Evolutionary conservation across 345 rosid species (phyloP), one percentile per base, ranked within the genome.

Genomic region (Populus tremula): DNA sequence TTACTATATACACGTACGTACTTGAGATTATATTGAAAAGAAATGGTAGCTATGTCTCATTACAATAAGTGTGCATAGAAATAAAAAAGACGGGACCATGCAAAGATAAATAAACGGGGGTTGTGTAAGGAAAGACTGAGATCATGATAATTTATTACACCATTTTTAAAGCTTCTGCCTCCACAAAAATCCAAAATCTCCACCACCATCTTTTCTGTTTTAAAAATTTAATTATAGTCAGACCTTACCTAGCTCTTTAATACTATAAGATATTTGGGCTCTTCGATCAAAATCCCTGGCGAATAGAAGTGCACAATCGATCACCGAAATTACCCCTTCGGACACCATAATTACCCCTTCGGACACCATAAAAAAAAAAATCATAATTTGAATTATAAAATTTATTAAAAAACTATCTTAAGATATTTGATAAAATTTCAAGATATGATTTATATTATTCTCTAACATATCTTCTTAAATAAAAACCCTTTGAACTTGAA

Each of bases 181-280:
- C 71, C 88, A 82, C 67, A 83, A 81, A 80, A 74, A 64, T 83
- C 87, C 89, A 84, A 84, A 86, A 38, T 67, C 38, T 67, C 69
- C 69, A 79, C 4, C 79, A 66, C 63, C 82, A 78, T 69, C 83
- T 39, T 20, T 74, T 70, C 8, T 64, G 23, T 64, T 74, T 65
- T 59, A 14, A 70, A 70, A 79, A 25, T 23, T 41, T 25, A 25
- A 25, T 25, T 35, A 47, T 16, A 73, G 75, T 83, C 84, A 81
- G 86, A 81, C 80, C 82, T 63, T 67, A 33, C 17, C 31, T 74
- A 20, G 76, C 72, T 71, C 45, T 41, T 10, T 10, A 41, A 77
- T 78, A 65, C 18, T 45, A 78, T 69, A 68, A 73, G 49, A 71
- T 56, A 41, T 66, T 75, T 33, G 5, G 50, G 56, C 54, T 70